Base-by-base conservation (phyloP, 2,329 filamentous ascomycete species). In the Aspergillus sp. region DNA sequence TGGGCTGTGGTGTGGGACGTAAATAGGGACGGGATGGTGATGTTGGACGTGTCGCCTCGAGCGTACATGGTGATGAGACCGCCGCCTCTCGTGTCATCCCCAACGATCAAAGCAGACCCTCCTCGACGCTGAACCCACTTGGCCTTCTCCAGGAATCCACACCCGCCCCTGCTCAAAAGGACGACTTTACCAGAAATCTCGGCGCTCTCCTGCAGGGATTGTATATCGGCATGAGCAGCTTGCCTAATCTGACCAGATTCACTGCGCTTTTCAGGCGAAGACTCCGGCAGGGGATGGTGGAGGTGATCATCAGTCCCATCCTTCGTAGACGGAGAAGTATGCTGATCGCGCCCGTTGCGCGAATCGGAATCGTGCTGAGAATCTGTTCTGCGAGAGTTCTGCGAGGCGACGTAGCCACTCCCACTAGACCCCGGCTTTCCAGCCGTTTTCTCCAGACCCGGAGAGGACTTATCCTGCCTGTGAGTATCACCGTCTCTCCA, bases 41-140 rank as follows among this genome's bases (percentile, higher is more conserved):
- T 75, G 51, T 95, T 94, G 20, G 88, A 93, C 3, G 89, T 94
- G 53, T 96, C 88, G 24, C 89, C 91, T 50, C 84, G 78, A n/a
- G 91, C 91, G 58, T 94, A 96, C 91, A 98, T 98, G 48, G 93
- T 91, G 31, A 96, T 84, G 40, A 98, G 66, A 22, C 82, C 82
- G 3, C 86, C 88, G 27, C 89, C 89, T 40, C 84, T 82, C 36
- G 84, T 81, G 57, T 95, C 83, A 57, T 98, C 91, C 15, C 91
- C 91, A 3, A 98, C 88, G 43, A 98, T 93, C 39, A 98, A 68
- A 22, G 85, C 91, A 38, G 86, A 73, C 13, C 82, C 91, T 15
- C 91, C 91, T 51, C 91, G 76, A 40, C 86, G 75, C 58, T 98
- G 91, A 8, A 83, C 86, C 91, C 91, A 98, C 66, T 93, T 89